Conservation (phyloP, 768 basidiomycete genomes). For the Rhodosporidiobolus sp. region DNA sequence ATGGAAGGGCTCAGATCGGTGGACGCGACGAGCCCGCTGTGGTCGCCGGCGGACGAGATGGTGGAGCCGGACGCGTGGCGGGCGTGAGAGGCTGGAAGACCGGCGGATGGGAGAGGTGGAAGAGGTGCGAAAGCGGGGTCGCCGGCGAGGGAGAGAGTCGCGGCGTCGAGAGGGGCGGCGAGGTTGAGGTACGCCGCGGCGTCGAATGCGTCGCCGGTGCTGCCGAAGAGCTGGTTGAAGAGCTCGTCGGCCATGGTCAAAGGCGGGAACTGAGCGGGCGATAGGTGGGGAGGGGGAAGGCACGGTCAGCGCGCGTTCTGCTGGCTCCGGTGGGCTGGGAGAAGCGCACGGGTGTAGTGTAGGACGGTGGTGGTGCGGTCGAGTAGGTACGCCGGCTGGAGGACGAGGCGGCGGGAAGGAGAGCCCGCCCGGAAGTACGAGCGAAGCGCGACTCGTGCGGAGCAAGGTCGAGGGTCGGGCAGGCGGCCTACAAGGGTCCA, state of each 20-base stretch:
- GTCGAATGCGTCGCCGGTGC: neutral
- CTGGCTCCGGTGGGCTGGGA: no score
- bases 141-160: neutral
- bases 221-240: constrained; percentile 2
- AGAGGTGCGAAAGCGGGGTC: neutral
- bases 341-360: no score
- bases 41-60: neutral
- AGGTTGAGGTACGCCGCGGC: neutral
- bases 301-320: neutral
- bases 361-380: no score
- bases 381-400: no score
- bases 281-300: neutral
- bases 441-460: no score
- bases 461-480: no score
- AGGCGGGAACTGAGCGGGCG: neutral
- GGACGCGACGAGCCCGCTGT: neutral
- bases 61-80: constrained; percentile 4
- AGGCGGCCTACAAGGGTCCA: no score
- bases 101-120: neutral
- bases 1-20: neutral
- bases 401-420: no score
- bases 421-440: no score
- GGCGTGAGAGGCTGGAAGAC: neutral
- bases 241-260: neutral
- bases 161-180: neutral